Base-by-base conservation (phyloP, 2,329 filamentous ascomycete species). In the Aspergillus felis region DNA sequence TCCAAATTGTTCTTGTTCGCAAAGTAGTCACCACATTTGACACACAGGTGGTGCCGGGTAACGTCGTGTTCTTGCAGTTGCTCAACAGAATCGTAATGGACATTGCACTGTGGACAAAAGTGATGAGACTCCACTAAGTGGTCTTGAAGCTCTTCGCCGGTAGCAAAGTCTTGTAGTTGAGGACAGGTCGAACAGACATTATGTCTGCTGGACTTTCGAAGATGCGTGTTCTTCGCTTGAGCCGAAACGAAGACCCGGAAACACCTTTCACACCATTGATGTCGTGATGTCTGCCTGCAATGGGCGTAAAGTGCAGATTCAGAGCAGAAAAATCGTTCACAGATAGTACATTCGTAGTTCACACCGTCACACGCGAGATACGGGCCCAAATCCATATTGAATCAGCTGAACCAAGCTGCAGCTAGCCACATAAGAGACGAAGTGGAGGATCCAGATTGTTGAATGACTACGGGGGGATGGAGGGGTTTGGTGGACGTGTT, bases 221-320 rank as follows among this genome's bases (percentile, higher is more conserved):
- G 56, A 52, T 61, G 60, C 20, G 51, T 22, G 51, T n/a, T 28
- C 44, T 53, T 60, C 24, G 58, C 55, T 28, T 50, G n/a, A 35
- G 22, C 38, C 7, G 44, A 56, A 32, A 63, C 49, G 20, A 61
- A 63, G 32, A 61, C 55, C 29, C 49, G 57, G 27, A 20, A 44
- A 53, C 55, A 63, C 28, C 32, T 58, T 50, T 60, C 59, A 56
- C 59, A 61, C 55, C 57, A 61, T 22, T 41, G 22, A 47, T 63
- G 57, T 41, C 20, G 51, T 27, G 44, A 55, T 17, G 60, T 57
- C 44, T 55, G 25, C 51, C 50, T 52, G 41, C 50, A 57, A 57
- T 57, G 50, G 24, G 50, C 50, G 25, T 57, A 57, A 53, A 57
- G 55, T 12, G 55, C 32, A 53, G 49, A 22, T 41, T 53, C 27